Evolutionary conservation across 2,329 filamentous ascomycete species (phyloP).

Genomic region (Sarocladiaceae sp.): DNA sequence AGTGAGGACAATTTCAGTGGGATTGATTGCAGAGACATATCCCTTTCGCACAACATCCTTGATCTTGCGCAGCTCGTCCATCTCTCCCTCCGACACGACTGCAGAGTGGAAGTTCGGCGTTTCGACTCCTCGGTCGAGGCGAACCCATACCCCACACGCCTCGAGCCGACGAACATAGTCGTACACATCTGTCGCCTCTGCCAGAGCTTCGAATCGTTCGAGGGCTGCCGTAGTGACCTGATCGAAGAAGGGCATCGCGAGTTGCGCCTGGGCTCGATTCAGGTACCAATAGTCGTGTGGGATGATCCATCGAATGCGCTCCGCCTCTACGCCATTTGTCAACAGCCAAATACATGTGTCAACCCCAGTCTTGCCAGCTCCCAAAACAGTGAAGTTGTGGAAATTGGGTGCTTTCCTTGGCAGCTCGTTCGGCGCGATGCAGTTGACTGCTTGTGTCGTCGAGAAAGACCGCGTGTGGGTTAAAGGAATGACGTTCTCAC

Average conservation of each 20-base stretch:
- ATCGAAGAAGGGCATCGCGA: neutral
- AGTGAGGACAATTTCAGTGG: slow-evolving; percentile 1
- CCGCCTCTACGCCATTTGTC: neutral
- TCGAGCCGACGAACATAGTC: slow-evolving; percentile 8
- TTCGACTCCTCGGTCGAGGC: neutral
- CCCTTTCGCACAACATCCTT: slow-evolving; percentile 9
- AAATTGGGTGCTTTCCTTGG: neutral
- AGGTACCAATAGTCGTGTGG: slow-evolving; percentile 9
- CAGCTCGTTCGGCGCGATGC: slow-evolving; percentile 9
- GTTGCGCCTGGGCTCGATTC: slow-evolving; percentile 4
- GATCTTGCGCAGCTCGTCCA: slow-evolving; percentile 9
- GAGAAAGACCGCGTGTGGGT: slow-evolving; percentile 5
- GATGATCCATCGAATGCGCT: slow-evolving; percentile 9
- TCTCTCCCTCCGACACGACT: slow-evolving; percentile 6
- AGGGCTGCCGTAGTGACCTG: neutral
- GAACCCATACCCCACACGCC: neutral
- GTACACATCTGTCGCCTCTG: neutral
- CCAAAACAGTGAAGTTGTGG: slow-evolving; percentile 5
- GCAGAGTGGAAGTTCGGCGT: slow-evolving; percentile 6
- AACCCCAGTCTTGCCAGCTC: slow-evolving; percentile 10
- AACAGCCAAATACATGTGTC: slow-evolving; percentile 11
- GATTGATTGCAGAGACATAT: slow-evolving; percentile 12
- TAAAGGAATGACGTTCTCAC: slow-evolving; percentile 3
- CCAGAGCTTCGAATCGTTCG: neutral
- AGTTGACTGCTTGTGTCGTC: neutral